Base-by-base conservation (phyloP, 2,329 filamentous ascomycete species). In the Calonectria crousiana region DNA sequence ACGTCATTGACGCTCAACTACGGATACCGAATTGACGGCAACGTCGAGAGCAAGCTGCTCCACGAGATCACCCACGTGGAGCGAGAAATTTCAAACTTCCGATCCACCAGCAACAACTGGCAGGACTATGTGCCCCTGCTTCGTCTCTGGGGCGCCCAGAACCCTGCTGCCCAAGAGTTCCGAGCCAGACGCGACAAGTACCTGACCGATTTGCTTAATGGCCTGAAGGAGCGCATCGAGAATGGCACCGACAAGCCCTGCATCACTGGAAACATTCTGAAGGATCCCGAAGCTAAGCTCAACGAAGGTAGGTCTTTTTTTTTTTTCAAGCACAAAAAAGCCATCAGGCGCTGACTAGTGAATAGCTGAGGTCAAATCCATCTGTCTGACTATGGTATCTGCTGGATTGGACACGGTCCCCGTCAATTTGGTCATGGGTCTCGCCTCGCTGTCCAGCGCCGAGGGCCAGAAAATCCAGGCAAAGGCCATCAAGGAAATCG, bases 321-420 rank as follows among this genome's bases (percentile, higher is more conserved):
- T 11, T 20, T 6, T 41, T 3, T 16, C 3, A 16, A 26, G 4
- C 2, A 13, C 11, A 8, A 5, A 36, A 1, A 5, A 4, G 0
- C 2, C 5, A 32, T 1, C 6, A 44, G 1, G 8, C 2, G 47
- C 6, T 10, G n/a, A 53, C 23, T 10, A 11, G 4, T 14, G 13
- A 1, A n/a, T 30, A 94, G 93, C 91, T 16, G 95, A 96, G 83
- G 89, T 96, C 65, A 95, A 94, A 84, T 94, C 93, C 3, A 95
- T 97, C 78, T 95, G 94, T 82, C 85, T 97, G 30, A 95, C 94
- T 30, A 95, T 96, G 91, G 93, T 96, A 0, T 94, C 93, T 1
- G 95, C 94, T 0, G 95, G 95, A 23, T 90, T 96, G 20, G 95
- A 97, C 81, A 97, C 95, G 0, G 93, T 97, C 1, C 93, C 95